These are phyloP conservation scores for Ascocoryne sarcoides DNA, from an alignment of 2,329 filamentous ascomycete species.

Conservation along the genomic window DNA sequence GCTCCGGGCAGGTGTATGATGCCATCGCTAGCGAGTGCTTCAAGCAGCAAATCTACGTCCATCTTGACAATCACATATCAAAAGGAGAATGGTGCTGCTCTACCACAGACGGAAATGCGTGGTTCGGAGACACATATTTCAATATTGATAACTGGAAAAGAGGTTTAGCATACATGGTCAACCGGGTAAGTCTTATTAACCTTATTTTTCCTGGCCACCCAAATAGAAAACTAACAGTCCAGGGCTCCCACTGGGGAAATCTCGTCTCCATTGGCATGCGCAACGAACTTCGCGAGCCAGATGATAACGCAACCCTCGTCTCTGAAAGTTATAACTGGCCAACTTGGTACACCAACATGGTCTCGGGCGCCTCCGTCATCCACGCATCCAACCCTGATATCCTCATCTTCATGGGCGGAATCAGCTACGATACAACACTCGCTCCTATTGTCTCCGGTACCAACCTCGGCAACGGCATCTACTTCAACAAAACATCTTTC, in stretches of 20 bases:
- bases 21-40: conserved; percentile 50
- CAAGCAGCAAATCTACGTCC: conserved; percentile 46
- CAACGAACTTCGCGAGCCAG: conserved; percentile 32
- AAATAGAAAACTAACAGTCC: neutral
- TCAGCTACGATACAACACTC: conserved; percentile 34
- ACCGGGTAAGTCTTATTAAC: conserved; percentile 41
- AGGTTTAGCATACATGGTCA: conserved; percentile 50
- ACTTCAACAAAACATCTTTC: conserved; percentile 32
- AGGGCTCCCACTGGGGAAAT: conserved; percentile 15
- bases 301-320: conserved; percentile 7
- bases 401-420: conserved; percentile 39
- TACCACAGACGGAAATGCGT: conserved; percentile 45
- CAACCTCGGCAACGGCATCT: conserved; percentile 8
- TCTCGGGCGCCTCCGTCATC: conserved; percentile 33
- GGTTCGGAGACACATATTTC: conserved; percentile 55
- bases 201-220: conserved; percentile 2
- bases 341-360: conserved; percentile 37
- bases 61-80: conserved; percentile 54
- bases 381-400: conserved; percentile 35
- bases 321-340: conserved; percentile 34
- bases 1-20: conserved; percentile 52
- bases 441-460: conserved; percentile 13
- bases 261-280: conserved; percentile 26
- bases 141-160: conserved; percentile 50
- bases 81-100: conserved; percentile 50